Evolutionary conservation across 371 early-diverging fungal species (phyloP).

Genomic region (Lichtheimia ornata): DNA sequence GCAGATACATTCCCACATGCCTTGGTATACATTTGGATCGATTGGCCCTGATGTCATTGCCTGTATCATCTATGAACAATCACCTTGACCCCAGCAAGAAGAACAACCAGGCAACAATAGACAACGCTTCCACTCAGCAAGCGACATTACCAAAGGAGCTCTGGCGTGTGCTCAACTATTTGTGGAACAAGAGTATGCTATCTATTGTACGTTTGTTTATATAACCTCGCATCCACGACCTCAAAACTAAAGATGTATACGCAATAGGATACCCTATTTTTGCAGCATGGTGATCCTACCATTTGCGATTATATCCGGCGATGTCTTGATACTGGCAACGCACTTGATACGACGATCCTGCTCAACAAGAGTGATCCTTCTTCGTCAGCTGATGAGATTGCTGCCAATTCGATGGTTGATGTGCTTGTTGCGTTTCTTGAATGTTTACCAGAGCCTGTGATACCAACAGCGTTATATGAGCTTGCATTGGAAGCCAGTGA

Average conservation of each 20-base stretch:
- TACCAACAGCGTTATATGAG: slow-evolving; percentile 63
- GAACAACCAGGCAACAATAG: background rate
- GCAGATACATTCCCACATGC: slow-evolving; percentile 70
- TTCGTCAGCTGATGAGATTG: background rate
- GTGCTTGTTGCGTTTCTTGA: slow-evolving; percentile 75
- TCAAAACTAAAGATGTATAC: background rate
- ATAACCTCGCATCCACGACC: background rate
- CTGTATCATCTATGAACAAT: slow-evolving; percentile 31
- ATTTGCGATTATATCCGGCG: slow-evolving; percentile 71
- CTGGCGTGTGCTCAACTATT: slow-evolving; percentile 80
- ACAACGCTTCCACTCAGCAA: slow-evolving; percentile 27
- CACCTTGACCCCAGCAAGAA: background rate
- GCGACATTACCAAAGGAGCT: slow-evolving; percentile 79
- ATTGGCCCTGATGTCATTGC: slow-evolving; percentile 57
- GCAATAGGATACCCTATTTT: slow-evolving; percentile 64
- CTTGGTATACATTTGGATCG: slow-evolving; percentile 72
- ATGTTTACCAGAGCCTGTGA: slow-evolving; percentile 75
- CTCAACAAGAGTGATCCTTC: slow-evolving; percentile 5
- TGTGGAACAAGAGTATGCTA: slow-evolving; percentile 55
- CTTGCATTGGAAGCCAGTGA: slow-evolving; percentile 64
- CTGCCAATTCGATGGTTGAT: slow-evolving; percentile 72
- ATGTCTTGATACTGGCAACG: slow-evolving; percentile 77
- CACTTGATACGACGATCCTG: slow-evolving; percentile 57
- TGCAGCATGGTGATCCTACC: slow-evolving; percentile 64
- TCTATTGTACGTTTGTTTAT: slow-evolving; percentile 21